Conservation (phyloP, 805 yeast genomes). For the Scheffersomyces lignosus region DNA sequence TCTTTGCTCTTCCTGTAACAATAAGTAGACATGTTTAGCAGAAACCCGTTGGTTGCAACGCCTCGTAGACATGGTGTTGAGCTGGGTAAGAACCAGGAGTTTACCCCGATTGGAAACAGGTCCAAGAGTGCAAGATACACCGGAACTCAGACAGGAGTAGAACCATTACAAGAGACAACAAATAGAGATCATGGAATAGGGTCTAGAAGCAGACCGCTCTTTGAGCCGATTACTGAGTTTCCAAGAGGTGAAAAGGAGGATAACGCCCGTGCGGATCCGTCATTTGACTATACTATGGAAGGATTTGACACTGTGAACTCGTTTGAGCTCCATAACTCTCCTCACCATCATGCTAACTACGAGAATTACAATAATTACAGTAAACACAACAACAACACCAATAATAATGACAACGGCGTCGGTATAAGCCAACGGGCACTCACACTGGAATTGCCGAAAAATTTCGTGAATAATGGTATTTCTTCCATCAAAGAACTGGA, state of each 20-base stretch:
- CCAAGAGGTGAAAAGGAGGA: background rate
- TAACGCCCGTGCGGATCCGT: constrained; percentile 2
- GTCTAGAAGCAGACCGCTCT: constrained; percentile 8
- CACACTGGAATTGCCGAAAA: constrained; percentile 3
- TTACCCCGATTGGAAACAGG: constrained; percentile 26
- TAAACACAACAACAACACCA: too few relatives aligned
- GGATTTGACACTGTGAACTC: constrained; percentile 4
- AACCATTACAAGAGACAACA: background rate
- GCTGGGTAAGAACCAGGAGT: constrained; percentile 18
- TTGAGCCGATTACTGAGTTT: constrained; percentile 6
- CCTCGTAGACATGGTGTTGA: constrained; percentile 13
- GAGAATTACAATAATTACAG: constrained; percentile 12
- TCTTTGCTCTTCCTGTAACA: background rate
- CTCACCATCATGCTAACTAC: constrained; percentile 5
- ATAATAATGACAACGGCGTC: background rate
- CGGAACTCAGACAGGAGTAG: background rate
- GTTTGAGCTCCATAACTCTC: background rate
- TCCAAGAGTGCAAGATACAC: constrained; percentile 7
- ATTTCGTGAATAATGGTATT: constrained; percentile 1
- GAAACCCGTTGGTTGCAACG: constrained; percentile 7
- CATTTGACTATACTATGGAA: constrained; percentile 7
- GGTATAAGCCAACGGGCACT: constrained; percentile 7
- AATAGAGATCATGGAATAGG: background rate
- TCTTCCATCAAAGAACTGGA: constrained; percentile 24
- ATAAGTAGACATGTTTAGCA: background rate